Conservation (phyloP, 768 basidiomycete species). For the Psilocybe cyanescens region DNA sequence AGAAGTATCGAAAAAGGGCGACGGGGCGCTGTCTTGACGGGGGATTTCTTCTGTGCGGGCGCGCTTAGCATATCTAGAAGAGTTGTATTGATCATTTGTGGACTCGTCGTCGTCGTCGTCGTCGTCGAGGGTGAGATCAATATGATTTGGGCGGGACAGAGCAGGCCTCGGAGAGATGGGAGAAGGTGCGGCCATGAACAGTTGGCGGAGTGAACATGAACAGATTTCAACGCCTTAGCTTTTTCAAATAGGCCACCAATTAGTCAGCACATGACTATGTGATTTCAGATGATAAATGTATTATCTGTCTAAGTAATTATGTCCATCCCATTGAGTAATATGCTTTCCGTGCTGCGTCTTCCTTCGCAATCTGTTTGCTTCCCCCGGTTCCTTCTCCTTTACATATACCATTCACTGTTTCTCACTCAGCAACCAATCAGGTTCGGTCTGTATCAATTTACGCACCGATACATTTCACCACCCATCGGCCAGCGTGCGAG, state of each 20-base stretch:
- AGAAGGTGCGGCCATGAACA: conserved; percentile 28
- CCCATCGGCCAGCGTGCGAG: conserved; percentile 71
- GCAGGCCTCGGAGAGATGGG: conserved; percentile 35
- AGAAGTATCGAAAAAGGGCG: conserved; percentile 18
- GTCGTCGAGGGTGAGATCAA: conserved; percentile 76
- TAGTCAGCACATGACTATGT: conserved; percentile 27
- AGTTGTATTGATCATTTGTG: conserved; percentile 27
- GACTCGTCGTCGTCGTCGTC: conserved; percentile 49
- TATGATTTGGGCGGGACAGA: conserved; percentile 53
- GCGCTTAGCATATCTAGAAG: conserved; percentile 43
- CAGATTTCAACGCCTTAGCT: conserved; percentile 18
- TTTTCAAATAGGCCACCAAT: conserved; percentile 17
- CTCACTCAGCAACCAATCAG: conserved; percentile 4
- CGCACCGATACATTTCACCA: conserved; percentile 67
- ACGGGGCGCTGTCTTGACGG: conserved; percentile 20
- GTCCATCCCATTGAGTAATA: conserved; percentile 78
- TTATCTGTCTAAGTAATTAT: conserved; percentile 15
- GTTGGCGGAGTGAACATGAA: conserved; percentile 10
- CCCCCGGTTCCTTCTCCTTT: conserved; percentile 69
- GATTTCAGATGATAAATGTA: conserved; percentile 17
- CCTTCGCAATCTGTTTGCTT: conserved; percentile 78
- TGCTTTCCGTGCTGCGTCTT: conserved; percentile 74
- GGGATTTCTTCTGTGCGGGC: conserved; percentile 37
- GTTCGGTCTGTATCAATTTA: conserved; percentile 2
- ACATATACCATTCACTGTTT: conserved; percentile 67